These are phyloP conservation scores for Madurella mycetomatis DNA, from an alignment of 2,329 filamentous ascomycete species.

Conservation along the genomic window DNA sequence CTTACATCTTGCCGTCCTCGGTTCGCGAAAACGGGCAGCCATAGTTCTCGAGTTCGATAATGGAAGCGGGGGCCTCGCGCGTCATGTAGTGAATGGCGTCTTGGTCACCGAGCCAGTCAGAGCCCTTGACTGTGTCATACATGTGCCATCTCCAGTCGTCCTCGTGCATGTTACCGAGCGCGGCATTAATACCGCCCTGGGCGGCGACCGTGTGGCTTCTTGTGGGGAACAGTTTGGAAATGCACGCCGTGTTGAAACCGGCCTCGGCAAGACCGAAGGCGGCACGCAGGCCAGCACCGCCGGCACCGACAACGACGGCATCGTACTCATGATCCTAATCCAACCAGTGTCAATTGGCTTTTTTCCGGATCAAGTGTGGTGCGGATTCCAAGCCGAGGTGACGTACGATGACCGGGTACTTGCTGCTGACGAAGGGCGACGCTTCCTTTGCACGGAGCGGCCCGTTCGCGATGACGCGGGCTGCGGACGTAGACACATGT, in stretches of 20 bases:
- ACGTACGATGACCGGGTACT: constrained; percentile 91
- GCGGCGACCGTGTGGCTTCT: constrained; percentile 79
- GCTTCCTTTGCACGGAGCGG: constrained; percentile 92
- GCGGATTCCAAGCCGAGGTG: constrained; percentile 8
- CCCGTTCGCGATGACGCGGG: constrained; percentile 79
- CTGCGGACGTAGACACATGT: constrained; percentile 38
- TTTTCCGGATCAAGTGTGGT: background rate
- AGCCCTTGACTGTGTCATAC: constrained; percentile 98
- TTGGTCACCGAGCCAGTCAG: constrained; percentile 95
- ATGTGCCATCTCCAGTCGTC: constrained; percentile 99
- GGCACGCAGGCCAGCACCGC: constrained; percentile 74
- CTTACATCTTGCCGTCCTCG: constrained; percentile 89
- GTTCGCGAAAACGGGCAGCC: constrained; percentile 96
- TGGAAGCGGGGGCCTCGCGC: constrained; percentile 82
- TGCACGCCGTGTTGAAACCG: constrained; percentile 85
- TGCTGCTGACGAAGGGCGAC: constrained; percentile 76
- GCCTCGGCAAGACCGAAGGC: constrained; percentile 84
- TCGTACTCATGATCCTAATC: constrained; percentile 92
- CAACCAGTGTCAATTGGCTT: constrained; percentile 10
- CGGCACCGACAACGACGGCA: constrained; percentile 87
- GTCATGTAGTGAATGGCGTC: constrained; percentile 99
- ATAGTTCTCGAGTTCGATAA: constrained; percentile 95
- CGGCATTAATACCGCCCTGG: constrained; percentile 82
- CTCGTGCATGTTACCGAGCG: constrained; percentile 92
- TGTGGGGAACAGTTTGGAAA: constrained; percentile 82